Evolutionary conservation across 257 asterid genomes (phyloP), one percentile per base, ranked within the genome.

Genomic region (Solanum virginianum): DNA sequence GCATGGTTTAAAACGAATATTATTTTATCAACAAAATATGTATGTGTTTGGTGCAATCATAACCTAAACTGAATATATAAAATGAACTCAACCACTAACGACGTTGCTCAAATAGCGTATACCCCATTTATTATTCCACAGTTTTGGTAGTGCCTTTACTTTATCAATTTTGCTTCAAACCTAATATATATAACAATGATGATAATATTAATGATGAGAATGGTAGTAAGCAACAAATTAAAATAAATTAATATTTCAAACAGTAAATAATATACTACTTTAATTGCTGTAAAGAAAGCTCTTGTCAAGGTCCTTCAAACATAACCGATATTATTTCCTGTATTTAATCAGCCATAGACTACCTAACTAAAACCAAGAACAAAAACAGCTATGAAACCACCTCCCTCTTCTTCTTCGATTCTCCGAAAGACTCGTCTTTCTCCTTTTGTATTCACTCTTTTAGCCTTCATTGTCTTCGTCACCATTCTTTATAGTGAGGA

Each of bases 401-500:
- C 86, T 65, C 54, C 84, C 71, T 32, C 89, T 20, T 86, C 91
- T 43, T 65, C 90, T 65, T 68, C 86, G 6, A 22, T 54, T 63
- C 85, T 83, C 32, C 68, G 85, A 11, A 87, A 88, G 68, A 39
- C 82, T 10, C 90, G 88, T 9, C 68, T 87, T 17, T 84, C 92
- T 57, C 92, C 93, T n/a, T 81, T 84, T 22, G 87, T 87, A 20
- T 68, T 89, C 84, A 81, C 88, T 20, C 83, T 91, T 17, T 12
- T 91, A 20, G 89, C 86, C 59, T 89, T 91, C 88, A 85, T 87
- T 26, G 65, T 87, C 80, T 86, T 91, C 57, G 85, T 88, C n/a
- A 80, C 88, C 81, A 53, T 91, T 85, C 90, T 91, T 55, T 88
- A 89, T 77, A 80, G 88, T 82, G 89, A 89, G 84, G 90, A 89